Base-by-base conservation (phyloP, 164 flowering plant species). In the Vitis cinerea region DNA sequence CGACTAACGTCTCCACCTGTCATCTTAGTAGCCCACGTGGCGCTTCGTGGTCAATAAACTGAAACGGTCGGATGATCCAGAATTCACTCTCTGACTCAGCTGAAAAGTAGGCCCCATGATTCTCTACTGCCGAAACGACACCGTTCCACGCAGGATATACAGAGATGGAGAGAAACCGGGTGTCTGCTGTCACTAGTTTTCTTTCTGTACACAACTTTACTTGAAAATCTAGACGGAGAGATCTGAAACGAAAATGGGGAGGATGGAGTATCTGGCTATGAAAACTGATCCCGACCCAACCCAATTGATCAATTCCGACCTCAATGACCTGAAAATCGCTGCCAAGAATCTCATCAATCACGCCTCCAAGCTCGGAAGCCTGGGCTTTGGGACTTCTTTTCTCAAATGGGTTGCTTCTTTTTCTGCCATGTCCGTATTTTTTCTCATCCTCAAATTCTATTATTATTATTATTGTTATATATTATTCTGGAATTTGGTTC, bases 321-420 rank as follows among this genome's bases (percentile, higher is more conserved):
- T 87, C 51, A 63, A 76, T 19, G 91, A 91, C 66, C 85, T 91
- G 15, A 83, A 78, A 63, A 49, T 70, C 10, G 92, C 89, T 0
- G 91, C 86, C 10, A 77, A 73, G 80, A 86, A 61, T 64, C 82
- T 89, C 50, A 62, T 82, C 13, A 61, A 57, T 37, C 79, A 88
- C 75, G 90, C 87, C 17, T 52, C 77, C 31, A 81, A 50, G 72
- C 76, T 83, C 0, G 86, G 87, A 8, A 83, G 90, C 10, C 67
- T 77, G 8, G 89, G 85, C 2, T 78, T 85, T 66, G 93, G 88
- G 10, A 88, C 90, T 66, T 64, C 83, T 29, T 79, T 88, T 48
- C 80, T 90, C 69, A 76, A 79, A 85, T 90, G 91, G 91, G 64
- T 90, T n/a, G 91, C 93, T 27, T 88, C 86, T 44, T 79, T 90